Percentiles rank a stretch among this genome's conserved stretches.
Evolutionary conservation across 106 monocot species (phyloP).

Genomic region (Dioscorea alata): DNA sequence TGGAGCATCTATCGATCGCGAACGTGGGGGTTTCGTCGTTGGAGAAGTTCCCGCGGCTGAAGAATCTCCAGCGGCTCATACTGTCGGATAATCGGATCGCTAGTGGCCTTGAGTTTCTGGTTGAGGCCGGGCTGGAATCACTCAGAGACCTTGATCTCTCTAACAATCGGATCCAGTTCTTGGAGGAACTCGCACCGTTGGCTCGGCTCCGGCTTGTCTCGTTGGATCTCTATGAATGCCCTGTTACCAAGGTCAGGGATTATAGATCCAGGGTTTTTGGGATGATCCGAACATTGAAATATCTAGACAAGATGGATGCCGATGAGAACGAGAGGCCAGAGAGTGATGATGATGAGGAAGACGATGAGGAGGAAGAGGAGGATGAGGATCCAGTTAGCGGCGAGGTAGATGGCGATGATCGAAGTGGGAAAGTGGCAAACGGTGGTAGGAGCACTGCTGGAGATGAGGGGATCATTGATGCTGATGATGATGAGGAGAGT

Average conservation of each 20-base stretch:
- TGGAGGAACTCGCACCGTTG: constrained; percentile 86
- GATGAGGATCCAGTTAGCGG: constrained; percentile 74
- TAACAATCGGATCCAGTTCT: constrained; percentile 83
- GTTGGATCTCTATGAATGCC: constrained; percentile 92
- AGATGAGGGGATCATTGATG: constrained; percentile 39
- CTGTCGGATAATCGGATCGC: constrained; percentile 94
- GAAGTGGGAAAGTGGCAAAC: constrained; percentile 18
- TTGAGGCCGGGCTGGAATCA: constrained; percentile 75
- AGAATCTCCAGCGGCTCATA: constrained; percentile 64
- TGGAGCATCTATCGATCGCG: constrained; percentile 93
- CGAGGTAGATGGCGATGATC: constrained; percentile 77
- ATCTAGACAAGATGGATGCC: constrained; percentile 87
- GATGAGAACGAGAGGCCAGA: constrained; percentile 93
- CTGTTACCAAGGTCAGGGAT: constrained; percentile 72
- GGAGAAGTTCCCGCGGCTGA: constrained; percentile 71
- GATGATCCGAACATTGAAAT: constrained; percentile 75
- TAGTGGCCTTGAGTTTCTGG: constrained; percentile 82
- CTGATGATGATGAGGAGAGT: constrained; percentile 75
- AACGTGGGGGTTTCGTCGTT: constrained; percentile 80
- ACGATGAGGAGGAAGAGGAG: constrained; percentile 77
- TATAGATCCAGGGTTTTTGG: constrained; percentile 80
- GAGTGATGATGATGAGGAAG: constrained; percentile 58
- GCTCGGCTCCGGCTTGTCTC: constrained; percentile 66
- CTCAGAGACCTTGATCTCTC: constrained; percentile 90
- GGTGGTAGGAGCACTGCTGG: constrained; percentile 6